Percentiles rank a stretch among this genome's conserved stretches.
These are phyloP conservation scores for Thyridium curvatum DNA, from an alignment of 2,329 filamentous ascomycete genomes.

Conservation along the genomic window DNA sequence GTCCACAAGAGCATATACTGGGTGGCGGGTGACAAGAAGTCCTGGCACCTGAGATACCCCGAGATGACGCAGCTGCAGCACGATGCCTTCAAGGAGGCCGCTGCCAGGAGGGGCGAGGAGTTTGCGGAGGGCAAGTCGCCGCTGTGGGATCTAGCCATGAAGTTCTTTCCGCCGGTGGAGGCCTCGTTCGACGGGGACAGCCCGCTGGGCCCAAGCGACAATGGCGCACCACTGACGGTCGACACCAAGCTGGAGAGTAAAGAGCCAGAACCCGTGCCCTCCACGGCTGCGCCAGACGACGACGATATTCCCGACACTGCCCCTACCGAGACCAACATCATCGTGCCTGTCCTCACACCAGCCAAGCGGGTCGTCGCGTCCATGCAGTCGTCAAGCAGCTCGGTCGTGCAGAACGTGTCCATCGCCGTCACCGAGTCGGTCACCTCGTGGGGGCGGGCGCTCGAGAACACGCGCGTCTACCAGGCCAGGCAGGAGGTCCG, in stretches of 20 bases:
- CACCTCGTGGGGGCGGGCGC: conserved; percentile 71
- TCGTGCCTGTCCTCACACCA: conserved; percentile 24
- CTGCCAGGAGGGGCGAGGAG: conserved; percentile 40
- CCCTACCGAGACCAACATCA: conserved; percentile 25
- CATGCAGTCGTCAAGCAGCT: conserved; percentile 59
- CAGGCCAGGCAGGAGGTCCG: conserved; percentile 56
- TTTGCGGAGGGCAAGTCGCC: conserved; percentile 46
- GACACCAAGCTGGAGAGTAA: conserved; percentile 2
- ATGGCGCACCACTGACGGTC: conserved; percentile 4
- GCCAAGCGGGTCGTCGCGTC: conserved; percentile 51
- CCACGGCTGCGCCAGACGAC: conserved; percentile 8
- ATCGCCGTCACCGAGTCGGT: conserved; percentile 61
- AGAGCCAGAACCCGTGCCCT: conserved; percentile 2
- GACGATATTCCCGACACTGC: conserved; percentile 27
- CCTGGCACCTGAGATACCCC: conserved; percentile 57
- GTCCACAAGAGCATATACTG: conserved; percentile 53
- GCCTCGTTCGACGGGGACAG: conserved; percentile 1
- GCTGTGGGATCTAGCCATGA: conserved; percentile 52
- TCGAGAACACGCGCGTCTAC: conserved; percentile 63
- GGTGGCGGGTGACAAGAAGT: conserved; percentile 44
- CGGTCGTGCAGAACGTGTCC: conserved; percentile 54
- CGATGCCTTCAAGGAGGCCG: conserved; percentile 47
- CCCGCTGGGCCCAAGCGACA: background rate
- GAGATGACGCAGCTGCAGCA: conserved; percentile 57
- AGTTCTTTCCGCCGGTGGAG: conserved; percentile 43